These are phyloP conservation scores for Actinomortierella wolfii DNA, from an alignment of 371 early-diverging fungal species.

Conservation along the genomic window DNA sequence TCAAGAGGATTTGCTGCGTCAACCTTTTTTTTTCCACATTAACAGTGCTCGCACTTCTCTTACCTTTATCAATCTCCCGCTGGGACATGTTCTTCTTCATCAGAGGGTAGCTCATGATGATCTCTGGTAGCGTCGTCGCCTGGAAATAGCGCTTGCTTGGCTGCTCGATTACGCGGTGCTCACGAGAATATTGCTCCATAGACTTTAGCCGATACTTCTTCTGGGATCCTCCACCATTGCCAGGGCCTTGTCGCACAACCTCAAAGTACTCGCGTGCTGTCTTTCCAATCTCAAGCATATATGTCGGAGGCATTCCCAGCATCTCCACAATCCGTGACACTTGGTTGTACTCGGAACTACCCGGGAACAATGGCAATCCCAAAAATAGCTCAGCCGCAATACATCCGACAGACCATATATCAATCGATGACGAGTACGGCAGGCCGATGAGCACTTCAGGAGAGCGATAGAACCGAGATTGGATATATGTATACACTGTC, in stretches of 20 bases:
- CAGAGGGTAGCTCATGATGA: constrained; percentile 80
- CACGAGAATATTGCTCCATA: constrained; percentile 80
- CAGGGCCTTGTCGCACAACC: constrained; percentile 16
- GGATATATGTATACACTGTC: constrained; percentile 91
- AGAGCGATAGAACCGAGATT: constrained; percentile 96
- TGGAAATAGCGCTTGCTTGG: constrained; percentile 89
- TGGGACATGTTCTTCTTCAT: constrained; percentile 63
- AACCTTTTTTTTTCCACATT: constrained; percentile 33
- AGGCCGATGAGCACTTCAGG: constrained; percentile 96
- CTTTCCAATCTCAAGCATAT: constrained; percentile 88
- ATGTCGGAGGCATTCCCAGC: constrained; percentile 81
- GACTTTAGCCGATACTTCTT: constrained; percentile 74
- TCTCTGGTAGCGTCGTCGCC: constrained; percentile 76
- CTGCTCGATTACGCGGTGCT: constrained; percentile 74
- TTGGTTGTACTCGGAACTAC: constrained; percentile 90
- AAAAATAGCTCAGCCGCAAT: constrained; percentile 97
- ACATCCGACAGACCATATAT: constrained; percentile 99
- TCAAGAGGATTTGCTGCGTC: not conserved
- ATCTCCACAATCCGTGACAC: constrained; percentile 85
- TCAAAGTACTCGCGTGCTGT: constrained; percentile 78
- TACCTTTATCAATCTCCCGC: constrained; percentile 73
- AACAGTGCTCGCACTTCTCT: constrained; percentile 34
- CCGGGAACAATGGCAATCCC: constrained; percentile 92
- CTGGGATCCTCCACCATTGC: constrained; percentile 41
- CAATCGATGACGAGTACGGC: constrained; percentile 91